Conservation (phyloP, 2,329 filamentous ascomycete species). For the Epichloe amarillans region DNA sequence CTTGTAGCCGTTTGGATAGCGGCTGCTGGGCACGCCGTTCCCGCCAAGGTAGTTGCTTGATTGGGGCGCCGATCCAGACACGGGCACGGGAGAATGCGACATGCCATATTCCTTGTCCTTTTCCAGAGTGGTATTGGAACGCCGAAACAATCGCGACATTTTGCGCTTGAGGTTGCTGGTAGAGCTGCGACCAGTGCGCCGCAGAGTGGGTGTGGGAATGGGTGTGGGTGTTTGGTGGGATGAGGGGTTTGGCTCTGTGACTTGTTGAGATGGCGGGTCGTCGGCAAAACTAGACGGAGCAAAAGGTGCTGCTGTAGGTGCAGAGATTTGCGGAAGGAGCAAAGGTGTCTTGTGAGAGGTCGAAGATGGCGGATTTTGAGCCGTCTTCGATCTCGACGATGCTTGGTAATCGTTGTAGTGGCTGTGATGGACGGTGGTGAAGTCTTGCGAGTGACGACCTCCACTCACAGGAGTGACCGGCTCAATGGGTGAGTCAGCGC, state of each 20-base stretch:
- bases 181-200: slow-evolving; percentile 28
- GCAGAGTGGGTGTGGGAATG: slow-evolving; percentile 18
- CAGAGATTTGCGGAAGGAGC: slow-evolving; percentile 3
- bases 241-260: slow-evolving; percentile 3
- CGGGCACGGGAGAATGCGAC: slow-evolving; percentile 7
- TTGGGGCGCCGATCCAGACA: slow-evolving; percentile 10
- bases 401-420: slow-evolving; percentile 15
- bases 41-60: slow-evolving; percentile 4
- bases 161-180: slow-evolving; percentile 34
- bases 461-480: slow-evolving; percentile 49
- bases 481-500: slow-evolving; percentile 45
- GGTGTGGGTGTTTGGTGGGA: slow-evolving; percentile 5
- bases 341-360: slow-evolving; percentile 7
- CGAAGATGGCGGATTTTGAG: slow-evolving; percentile 6
- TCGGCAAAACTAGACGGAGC: neutral
- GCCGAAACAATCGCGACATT: slow-evolving; percentile 36
- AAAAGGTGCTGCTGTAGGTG: neutral
- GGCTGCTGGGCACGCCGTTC: slow-evolving; percentile 16
- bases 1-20: slow-evolving; percentile 29
- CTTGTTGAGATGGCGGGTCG: neutral
- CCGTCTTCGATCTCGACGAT: slow-evolving; percentile 12
- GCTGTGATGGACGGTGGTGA: slow-evolving; percentile 27
- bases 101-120: slow-evolving; percentile 13
- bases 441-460: slow-evolving; percentile 40
- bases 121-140: slow-evolving; percentile 23